Conservation (phyloP, 148 eudicot species). For the Bassia scoparia region DNA sequence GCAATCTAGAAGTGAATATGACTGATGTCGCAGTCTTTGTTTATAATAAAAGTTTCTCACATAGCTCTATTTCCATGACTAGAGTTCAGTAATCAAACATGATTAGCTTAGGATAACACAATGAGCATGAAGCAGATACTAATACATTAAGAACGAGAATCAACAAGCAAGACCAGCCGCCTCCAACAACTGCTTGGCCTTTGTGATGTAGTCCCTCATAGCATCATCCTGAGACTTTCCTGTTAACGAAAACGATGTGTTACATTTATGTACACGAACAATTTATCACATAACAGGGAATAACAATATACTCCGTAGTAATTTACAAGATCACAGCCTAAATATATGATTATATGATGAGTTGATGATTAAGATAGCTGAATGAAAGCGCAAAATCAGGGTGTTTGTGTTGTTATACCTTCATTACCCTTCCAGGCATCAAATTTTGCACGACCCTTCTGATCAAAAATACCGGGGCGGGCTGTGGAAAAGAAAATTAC, state of each 20-base stretch:
- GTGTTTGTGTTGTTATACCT: slow-evolving; percentile 41
- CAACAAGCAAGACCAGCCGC: slow-evolving; percentile 53
- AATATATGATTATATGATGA: too few relatives aligned
- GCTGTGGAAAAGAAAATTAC: slow-evolving; percentile 34
- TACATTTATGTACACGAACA: not conserved
- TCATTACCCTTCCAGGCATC: slow-evolving; percentile 94
- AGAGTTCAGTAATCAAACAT: slow-evolving; percentile 10
- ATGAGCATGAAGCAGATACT: slow-evolving; percentile 7
- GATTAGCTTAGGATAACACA: slow-evolving; percentile 10
- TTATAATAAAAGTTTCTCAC: slow-evolving; percentile 7
- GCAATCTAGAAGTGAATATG: not conserved
- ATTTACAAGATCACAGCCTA: too few relatives aligned
- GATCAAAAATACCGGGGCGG: slow-evolving; percentile 83
- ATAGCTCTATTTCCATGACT: slow-evolving; percentile 10
- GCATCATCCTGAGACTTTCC: slow-evolving; percentile 78
- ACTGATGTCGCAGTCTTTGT: not conserved
- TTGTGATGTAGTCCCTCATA: slow-evolving; percentile 86
- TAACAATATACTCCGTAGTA: not conserved
- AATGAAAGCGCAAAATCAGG: too few relatives aligned
- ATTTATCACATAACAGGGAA: not conserved
- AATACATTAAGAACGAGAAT: slow-evolving; percentile 8
- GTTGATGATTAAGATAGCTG: too few relatives aligned
- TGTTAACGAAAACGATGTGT: slow-evolving; percentile 25
- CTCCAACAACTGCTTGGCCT: slow-evolving; percentile 90
- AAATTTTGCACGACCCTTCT: slow-evolving; percentile 83